These are phyloP conservation scores for Anisodus tanguticus DNA, from an alignment of 257 asterid genomes.

Conservation along the genomic window DNA sequence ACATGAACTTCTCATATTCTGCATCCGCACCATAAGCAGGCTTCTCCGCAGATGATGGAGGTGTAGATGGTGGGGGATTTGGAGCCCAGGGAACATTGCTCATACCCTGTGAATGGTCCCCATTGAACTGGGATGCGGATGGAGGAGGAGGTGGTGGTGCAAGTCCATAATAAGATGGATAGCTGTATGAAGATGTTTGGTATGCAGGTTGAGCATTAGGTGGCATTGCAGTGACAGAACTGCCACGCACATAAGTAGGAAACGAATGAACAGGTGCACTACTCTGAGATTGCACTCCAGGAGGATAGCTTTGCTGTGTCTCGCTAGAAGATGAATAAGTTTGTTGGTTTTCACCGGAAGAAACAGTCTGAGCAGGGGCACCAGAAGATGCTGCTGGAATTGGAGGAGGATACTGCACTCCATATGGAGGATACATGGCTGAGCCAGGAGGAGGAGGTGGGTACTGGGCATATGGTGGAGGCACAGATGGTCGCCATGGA, in stretches of 20 bases:
- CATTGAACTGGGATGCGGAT: constrained; percentile 49
- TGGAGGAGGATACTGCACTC: constrained; percentile 73
- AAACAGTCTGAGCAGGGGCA: constrained; percentile 47
- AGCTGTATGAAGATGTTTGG: constrained; percentile 64
- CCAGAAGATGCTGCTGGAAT: constrained; percentile 65
- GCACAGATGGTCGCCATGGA: constrained; percentile 84
- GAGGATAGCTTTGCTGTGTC: constrained; percentile 74
- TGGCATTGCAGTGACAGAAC: constrained; percentile 57
- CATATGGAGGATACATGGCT: constrained; percentile 65
- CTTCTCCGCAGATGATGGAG: constrained; percentile 66
- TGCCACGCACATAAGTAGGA: constrained; percentile 63
- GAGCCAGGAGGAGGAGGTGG: constrained; percentile 94
- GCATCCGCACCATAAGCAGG: constrained; percentile 56
- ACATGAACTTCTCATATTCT: constrained; percentile 96
- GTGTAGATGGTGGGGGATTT: constrained; percentile 62
- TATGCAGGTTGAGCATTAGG: constrained; percentile 61
- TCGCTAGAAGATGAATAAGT: constrained; percentile 65
- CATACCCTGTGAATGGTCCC: constrained; percentile 65
- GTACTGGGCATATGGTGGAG: constrained; percentile 61
- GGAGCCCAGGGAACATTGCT: constrained; percentile 85
- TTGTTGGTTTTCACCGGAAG: constrained; percentile 67
- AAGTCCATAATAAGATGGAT: constrained; percentile 63
- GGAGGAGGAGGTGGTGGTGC: constrained; percentile 73
- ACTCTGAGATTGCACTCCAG: constrained; percentile 72
- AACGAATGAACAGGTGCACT: constrained; percentile 57